Evolutionary conservation across 495 filamentous ascomycete species (phyloP), one percentile per base, ranked within the genome.

Genomic region (Parathielavia appendiculata): DNA sequence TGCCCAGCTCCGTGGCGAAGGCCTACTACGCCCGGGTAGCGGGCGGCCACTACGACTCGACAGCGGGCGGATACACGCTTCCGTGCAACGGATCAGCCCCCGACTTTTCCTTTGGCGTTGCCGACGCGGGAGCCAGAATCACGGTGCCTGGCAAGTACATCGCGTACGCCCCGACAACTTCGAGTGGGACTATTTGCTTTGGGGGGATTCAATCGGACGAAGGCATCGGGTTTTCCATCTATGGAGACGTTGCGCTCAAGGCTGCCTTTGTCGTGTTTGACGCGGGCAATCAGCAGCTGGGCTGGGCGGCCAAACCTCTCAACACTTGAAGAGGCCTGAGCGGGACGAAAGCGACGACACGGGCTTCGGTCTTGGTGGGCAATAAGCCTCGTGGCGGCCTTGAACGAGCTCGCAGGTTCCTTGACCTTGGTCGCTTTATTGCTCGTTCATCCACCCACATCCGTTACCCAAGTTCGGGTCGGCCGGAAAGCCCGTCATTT

Each of bases 201-300:
- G 86, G 86, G 52, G 81, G 82, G 19, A 77, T 89, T 57, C 86
- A 89, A 73, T 69, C 69, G 53, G 82, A 85, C 71, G 70, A 73
- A 14, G 83, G 83, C 51, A 76, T 89, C 26, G 81, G 77, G 22
- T 82, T 89, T 66, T 78, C 78, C 56, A 90, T 93, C 69, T 84
- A 86, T 53, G 88, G 89, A 41, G 89, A 91, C 58, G 79, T 91
- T 47, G 89, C 88, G 65, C 79, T 93, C 59, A 91, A 92, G 78
- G 80, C 81, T 58, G 84, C 89, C 62, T 91, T 86, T 65, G 88
- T 86, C 19, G 83, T 93, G 19, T 90, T 90, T 66, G 65, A 69
- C 23, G 63, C 54, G 19, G 71, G 72, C 30, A 68, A 72, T 30
- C 68, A 69, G 7, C 68, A 69, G 11, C 68, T 88, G 40, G 86